Evolutionary conservation across 768 basidiomycete genomes (phyloP).

Genomic region (Boletus rubroflammeus): DNA sequence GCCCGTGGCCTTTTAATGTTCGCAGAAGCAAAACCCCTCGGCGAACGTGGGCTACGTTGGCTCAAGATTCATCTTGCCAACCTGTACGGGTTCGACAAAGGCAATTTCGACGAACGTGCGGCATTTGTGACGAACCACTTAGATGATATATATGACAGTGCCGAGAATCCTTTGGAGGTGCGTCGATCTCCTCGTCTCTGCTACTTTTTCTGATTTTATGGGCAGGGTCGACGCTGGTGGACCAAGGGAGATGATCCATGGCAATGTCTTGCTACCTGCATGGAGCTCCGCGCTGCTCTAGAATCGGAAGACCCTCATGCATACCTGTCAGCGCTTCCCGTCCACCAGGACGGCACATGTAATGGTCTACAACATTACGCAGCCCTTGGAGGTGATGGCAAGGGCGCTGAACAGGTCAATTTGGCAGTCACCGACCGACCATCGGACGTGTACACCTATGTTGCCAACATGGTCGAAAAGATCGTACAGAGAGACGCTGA

Average conservation of each 20-base stretch:
- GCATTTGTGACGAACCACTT: slow-evolving; percentile 69
- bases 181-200: slow-evolving; percentile 20
- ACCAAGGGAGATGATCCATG: slow-evolving; percentile 89
- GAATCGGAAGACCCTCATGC: slow-evolving; percentile 58
- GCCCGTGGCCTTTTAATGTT: slow-evolving; percentile 85
- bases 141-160: slow-evolving; percentile 79
- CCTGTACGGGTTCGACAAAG: slow-evolving; percentile 92
- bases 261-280: slow-evolving; percentile 93
- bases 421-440: slow-evolving; percentile 79
- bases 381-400: slow-evolving; percentile 87
- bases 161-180: slow-evolving; percentile 73
- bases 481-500: slow-evolving; percentile 54
- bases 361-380: slow-evolving; percentile 99
- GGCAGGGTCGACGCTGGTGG: slow-evolving; percentile 84
- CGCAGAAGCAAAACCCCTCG: slow-evolving; percentile 73
- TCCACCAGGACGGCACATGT: slow-evolving; percentile 98
- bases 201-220: slow-evolving; percentile 1
- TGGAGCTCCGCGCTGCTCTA: slow-evolving; percentile 81
- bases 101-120: slow-evolving; percentile 89
- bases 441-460: slow-evolving; percentile 92
- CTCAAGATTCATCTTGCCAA: slow-evolving; percentile 95
- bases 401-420: slow-evolving; percentile 92
- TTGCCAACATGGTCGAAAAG: slow-evolving; percentile 81
- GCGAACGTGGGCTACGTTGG: slow-evolving; percentile 85
- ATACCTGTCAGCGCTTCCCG: slow-evolving; percentile 70